phyloP scores from a whole-genome alignment of 2,329 filamentous ascomycete genomes.

The Xylaria sp. region DNA sequence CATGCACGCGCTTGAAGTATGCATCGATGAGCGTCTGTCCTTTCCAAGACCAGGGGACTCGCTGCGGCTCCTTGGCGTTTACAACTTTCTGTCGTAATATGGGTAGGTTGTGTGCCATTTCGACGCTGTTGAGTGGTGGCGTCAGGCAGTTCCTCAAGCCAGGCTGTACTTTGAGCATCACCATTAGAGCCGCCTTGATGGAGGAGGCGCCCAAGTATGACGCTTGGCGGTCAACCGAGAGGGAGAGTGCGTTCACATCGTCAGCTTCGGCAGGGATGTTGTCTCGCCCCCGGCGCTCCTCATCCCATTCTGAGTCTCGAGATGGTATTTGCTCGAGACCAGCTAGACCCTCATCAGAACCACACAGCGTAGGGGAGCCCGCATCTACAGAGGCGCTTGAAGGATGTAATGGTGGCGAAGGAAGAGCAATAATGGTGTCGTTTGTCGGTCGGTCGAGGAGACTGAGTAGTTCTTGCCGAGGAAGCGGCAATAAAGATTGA shows the following conservation, averaged over 20 bases:
- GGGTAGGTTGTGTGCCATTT: slow-evolving; percentile 53
- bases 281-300: slow-evolving; percentile 61
- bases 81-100: slow-evolving; percentile 50
- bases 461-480: slow-evolving; percentile 64
- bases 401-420: slow-evolving; percentile 59
- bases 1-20: slow-evolving; percentile 77
- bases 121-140: slow-evolving; percentile 53
- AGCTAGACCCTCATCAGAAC: slow-evolving; percentile 54
- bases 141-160: slow-evolving; percentile 53
- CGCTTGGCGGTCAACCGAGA: slow-evolving; percentile 61
- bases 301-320: slow-evolving; percentile 70
- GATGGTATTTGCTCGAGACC: slow-evolving; percentile 72
- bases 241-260: slow-evolving; percentile 73
- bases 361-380: slow-evolving; percentile 56
- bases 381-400: slow-evolving; percentile 55
- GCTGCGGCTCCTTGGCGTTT: slow-evolving; percentile 54
- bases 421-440: slow-evolving; percentile 51
- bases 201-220: slow-evolving; percentile 77
- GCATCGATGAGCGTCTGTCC: slow-evolving; percentile 73
- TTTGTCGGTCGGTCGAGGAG: slow-evolving; percentile 57
- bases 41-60: slow-evolving; percentile 65
- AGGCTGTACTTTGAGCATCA: slow-evolving; percentile 66
- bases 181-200: slow-evolving; percentile 74
- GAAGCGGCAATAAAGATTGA: slow-evolving; percentile 58
- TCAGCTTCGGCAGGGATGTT: slow-evolving; percentile 69